Evolutionary conservation across 2,329 filamentous ascomycete species (phyloP).

Genomic region (Clonostachys rhizophaga): DNA sequence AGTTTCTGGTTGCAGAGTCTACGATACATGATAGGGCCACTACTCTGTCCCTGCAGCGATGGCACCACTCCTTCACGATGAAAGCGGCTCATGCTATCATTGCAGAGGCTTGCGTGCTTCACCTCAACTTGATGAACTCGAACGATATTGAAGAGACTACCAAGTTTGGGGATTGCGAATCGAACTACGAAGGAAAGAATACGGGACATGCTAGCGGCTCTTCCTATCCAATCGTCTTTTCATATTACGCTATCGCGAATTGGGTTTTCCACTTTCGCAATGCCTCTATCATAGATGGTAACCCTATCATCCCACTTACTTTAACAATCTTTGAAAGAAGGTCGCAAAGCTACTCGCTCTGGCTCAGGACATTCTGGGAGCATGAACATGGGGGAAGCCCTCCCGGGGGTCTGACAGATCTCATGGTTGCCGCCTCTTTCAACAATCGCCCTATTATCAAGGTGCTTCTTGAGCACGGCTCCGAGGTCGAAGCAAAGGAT

Average conservation of each 20-base stretch:
- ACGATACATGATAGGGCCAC: neutral
- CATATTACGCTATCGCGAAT: constrained; percentile 11
- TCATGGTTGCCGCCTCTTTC: neutral
- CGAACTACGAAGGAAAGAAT: neutral
- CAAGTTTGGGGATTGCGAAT: neutral
- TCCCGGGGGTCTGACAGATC: neutral
- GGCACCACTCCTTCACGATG: constrained; percentile 12
- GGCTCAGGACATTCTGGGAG: neutral
- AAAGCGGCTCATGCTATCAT: constrained; percentile 10
- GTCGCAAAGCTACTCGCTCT: constrained; percentile 1
- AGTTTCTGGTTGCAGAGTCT: constrained; percentile 13
- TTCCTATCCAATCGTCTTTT: constrained; percentile 1
- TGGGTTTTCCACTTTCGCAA: constrained; percentile 13
- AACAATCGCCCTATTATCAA: neutral
- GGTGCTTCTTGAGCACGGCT: neutral
- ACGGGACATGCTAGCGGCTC: too few relatives aligned
- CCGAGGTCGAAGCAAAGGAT: neutral
- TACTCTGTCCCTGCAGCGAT: neutral
- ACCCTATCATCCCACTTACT: constrained; percentile 1
- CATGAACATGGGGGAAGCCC: neutral
- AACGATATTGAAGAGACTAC: neutral
- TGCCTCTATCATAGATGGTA: constrained; percentile 2
- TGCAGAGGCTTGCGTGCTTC: constrained; percentile 11
- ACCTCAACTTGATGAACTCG: constrained; percentile 8
- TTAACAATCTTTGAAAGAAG: constrained; percentile 7